phyloP scores from a whole-genome alignment of 495 filamentous ascomycete genomes.

The Rostrohypoxylon terebratum region DNA sequence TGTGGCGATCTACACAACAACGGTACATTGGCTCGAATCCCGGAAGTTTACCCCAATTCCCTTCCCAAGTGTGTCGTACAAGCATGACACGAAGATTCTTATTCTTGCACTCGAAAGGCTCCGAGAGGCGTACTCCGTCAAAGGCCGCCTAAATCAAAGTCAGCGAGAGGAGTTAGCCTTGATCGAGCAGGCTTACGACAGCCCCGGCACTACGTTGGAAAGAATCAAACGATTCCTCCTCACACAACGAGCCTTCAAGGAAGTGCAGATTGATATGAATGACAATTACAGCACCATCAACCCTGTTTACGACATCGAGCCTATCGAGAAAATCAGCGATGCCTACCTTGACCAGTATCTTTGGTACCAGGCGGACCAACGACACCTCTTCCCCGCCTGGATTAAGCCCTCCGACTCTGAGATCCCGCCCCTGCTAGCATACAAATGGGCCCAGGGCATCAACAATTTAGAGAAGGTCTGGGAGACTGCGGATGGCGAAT shows the following conservation, averaged over 20 bases:
- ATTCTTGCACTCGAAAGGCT: slow-evolving; percentile 95
- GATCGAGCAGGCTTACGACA: slow-evolving; percentile 99
- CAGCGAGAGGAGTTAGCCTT: slow-evolving; percentile 97
- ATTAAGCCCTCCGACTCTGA: slow-evolving; percentile 99
- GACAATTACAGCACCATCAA: slow-evolving; percentile 99
- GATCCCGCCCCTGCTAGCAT: slow-evolving; percentile 94
- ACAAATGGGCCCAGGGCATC: slow-evolving; percentile 99
- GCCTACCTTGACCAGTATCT: slow-evolving; percentile 99
- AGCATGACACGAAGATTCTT: slow-evolving; percentile 99
- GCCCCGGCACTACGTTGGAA: slow-evolving; percentile 93
- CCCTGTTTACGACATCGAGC: slow-evolving; percentile 98
- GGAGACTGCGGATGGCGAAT: slow-evolving; percentile 95
- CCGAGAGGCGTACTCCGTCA: slow-evolving; percentile 97
- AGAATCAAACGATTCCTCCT: slow-evolving; percentile 98
- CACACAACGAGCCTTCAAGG: slow-evolving; percentile 98
- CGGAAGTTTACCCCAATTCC: slow-evolving; percentile 98
- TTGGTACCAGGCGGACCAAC: slow-evolving; percentile 99
- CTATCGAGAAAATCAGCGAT: slow-evolving; percentile 99
- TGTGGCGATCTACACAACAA: slow-evolving; percentile 98
- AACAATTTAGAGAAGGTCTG: slow-evolving; percentile 99
- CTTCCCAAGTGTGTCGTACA: slow-evolving; percentile 99
- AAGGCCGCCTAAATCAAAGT: slow-evolving; percentile 95
- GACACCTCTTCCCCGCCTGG: slow-evolving; percentile 98
- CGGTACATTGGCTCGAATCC: slow-evolving; percentile 98
- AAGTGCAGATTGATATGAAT: slow-evolving; percentile 99